Conservation (phyloP, 129 eudicot species). For the Helianthus annuus region HanXRQr2.0-SUNRISE NC_035435.2:157233324-157233823, state of each 20-base stretch:
- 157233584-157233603: conserved; percentile 60
- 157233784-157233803: conserved; percentile 55
- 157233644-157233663: conserved; percentile 61
- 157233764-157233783: conserved; percentile 63
- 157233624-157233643: conserved; percentile 64
- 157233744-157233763: conserved; percentile 58
- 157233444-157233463: no score
- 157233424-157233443: no score
- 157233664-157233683: conserved; percentile 59
- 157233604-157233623: conserved; percentile 68
- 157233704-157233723: conserved; percentile 63
- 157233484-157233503: conserved; percentile 1
- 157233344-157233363: no score
- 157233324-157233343: not conserved
- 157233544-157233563: conserved; percentile 43
- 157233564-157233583: conserved; percentile 56
- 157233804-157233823: conserved; percentile 30
- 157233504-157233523: not conserved
- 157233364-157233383: no score
- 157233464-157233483: no score
- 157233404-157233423: no score
- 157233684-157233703: conserved; percentile 34
- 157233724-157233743: conserved; percentile 51
- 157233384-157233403: no score
- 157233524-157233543: conserved; percentile 1